Conservation (phyloP, 139 green algal species). For the Coelastrella sp. region DNA sequence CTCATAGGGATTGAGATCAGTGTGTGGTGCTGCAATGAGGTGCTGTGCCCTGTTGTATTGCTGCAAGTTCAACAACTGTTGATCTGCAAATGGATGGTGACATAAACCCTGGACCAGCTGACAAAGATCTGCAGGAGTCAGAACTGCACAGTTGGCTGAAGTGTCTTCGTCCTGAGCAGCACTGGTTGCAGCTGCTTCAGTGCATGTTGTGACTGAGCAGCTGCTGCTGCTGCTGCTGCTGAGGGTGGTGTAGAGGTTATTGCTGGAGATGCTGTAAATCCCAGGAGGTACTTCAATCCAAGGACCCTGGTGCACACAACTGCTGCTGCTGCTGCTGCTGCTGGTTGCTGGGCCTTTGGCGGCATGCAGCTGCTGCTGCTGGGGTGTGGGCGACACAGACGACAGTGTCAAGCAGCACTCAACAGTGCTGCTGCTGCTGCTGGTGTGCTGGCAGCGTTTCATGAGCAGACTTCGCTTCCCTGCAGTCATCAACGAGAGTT, state of each 20-base stretch:
- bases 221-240: constrained; percentile 37
- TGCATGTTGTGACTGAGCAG: not conserved
- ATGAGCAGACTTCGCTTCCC: constrained; percentile 18
- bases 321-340: not conserved
- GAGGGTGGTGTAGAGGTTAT: not conserved
- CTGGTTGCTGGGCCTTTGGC: not conserved
- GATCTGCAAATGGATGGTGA: not conserved
- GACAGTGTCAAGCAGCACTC: not conserved
- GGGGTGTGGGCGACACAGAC: not conserved
- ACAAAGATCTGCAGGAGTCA: constrained; percentile 12
- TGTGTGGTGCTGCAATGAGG: not conserved
- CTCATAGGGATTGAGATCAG: no score
- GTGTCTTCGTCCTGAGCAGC: not conserved
- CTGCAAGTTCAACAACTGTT: constrained; percentile 23
- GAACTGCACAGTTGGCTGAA: not conserved
- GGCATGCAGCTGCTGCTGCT: not conserved
- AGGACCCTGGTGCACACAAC: not conserved
- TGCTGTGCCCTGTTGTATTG: not conserved
- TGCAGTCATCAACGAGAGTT: not conserved
- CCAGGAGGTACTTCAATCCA: constrained; percentile 10
- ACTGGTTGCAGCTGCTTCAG: not conserved
- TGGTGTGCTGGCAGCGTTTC: not conserved
- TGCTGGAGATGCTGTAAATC: not conserved
- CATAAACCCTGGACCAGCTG: not conserved
- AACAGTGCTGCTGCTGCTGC: constrained; percentile 4